Evolutionary conservation across 2,329 filamentous ascomycete genomes (phyloP), one percentile per base, ranked within the genome.

Genomic region (Calonectria montana): DNA sequence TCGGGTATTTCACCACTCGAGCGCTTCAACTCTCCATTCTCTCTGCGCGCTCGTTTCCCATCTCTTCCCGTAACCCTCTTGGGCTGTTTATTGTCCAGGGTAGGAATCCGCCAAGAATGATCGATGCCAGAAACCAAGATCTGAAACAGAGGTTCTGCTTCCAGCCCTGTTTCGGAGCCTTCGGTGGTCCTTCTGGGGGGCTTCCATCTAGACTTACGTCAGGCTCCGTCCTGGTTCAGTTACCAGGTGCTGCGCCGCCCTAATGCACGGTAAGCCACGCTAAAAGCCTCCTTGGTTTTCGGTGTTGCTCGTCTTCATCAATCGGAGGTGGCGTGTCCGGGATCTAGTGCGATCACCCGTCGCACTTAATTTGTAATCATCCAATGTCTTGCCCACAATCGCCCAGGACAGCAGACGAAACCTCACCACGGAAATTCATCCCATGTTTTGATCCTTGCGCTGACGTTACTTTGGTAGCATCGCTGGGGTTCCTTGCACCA

Each of bases 141-240:
- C 48, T 57, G 37, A 37, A 21, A 27, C 64, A 12, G 13, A 16
- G n/a, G 25, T 43, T 37, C 48, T 47, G 12, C 35, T 43, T 47
- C 48, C 47, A 59, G 25, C 50, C 41, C 16, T 25, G 48, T 55
- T 66, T 53, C 50, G 53, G 64, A 67, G 50, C 37, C 29, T 61
- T 67, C 65, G 27, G 31, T 47, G 39, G 23, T 18, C 18, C 31
- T 65, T 65, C 62, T 50, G 29, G 29, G 29, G 16, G 27, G 41
- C 50, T 61, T 67, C 41, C 39, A 67, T 61, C n/a, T 29, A 35
- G n/a, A 37, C 27, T 67, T 67, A 67, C 65, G 65, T 67, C 39
- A 67, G 27, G 64, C 27, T 23, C 9, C 31, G 23, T 41, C 65
- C 53, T 29, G 29, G 45, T 21, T 21, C 31, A 31, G 16, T 15